Conservation (phyloP, 495 filamentous ascomycete species). For the Tuber magnatum region DNA sequence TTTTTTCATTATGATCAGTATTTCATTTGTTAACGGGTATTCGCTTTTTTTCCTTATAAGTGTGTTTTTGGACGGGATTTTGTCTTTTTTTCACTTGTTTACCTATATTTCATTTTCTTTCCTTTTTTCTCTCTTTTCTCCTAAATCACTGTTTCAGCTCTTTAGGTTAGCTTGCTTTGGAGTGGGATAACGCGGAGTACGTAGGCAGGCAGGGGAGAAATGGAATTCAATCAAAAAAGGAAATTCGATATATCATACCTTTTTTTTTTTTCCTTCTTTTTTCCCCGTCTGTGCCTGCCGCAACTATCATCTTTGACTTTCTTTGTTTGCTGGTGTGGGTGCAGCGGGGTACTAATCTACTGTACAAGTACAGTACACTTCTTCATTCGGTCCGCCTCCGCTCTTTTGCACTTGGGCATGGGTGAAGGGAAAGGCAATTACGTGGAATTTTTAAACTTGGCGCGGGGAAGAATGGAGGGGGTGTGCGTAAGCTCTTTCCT, state of each 20-base stretch:
- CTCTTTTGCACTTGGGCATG: neutral
- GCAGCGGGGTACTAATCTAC: too few relatives aligned
- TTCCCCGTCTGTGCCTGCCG: neutral
- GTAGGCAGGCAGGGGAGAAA: neutral
- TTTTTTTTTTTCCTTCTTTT: neutral
- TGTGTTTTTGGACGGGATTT: slow-evolving; percentile 6
- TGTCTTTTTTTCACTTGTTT: slow-evolving; percentile 3
- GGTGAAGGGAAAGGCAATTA: neutral
- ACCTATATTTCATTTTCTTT: neutral
- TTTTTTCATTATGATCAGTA: neutral
- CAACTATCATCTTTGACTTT: neutral
- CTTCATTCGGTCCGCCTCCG: neutral
- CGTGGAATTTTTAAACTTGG: slow-evolving; percentile 1
- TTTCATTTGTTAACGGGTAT: slow-evolving; percentile 5
- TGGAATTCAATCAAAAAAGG: neutral
- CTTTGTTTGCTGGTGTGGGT: neutral
- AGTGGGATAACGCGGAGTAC: neutral
- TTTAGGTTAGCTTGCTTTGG: slow-evolving; percentile 1
- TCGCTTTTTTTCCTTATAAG: neutral
- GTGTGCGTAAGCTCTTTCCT: neutral
- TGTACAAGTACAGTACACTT: too few relatives aligned
- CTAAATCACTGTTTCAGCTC: neutral
- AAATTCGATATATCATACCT: neutral
- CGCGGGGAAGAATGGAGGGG: neutral
- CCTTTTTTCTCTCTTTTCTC: neutral